Base-by-base conservation (phyloP, 129 eudicot species). In the Saposhnikovia divaricata region DNA sequence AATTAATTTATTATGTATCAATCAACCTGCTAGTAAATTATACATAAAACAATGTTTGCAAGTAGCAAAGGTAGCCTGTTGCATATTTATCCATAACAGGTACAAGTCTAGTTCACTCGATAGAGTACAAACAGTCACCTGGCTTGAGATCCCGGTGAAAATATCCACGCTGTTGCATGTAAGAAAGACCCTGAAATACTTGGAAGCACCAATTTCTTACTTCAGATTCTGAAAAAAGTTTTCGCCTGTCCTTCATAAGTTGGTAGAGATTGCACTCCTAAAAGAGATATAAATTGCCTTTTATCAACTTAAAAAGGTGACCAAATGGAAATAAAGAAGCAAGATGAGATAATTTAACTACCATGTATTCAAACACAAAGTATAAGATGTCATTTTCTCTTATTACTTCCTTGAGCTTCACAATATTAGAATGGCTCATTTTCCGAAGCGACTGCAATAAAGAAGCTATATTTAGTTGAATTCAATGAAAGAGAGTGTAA, bases 91-190 rank as follows among this genome's bases (percentile, higher is more conserved):
- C 46, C 75, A 38, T 13, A 14, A 70, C 50, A 43, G 27, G 40
- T 61, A 21, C 14, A 39, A 81, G 23, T 80, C 46, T 51, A 57
- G 51, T 48, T 55, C 72, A 82, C 45, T 70, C 12, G 2, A 59
- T 59, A 28, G 6, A 51, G 6, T 16, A 16, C 38, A 37, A 78
- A 78, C 28, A 57, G 73, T 87, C 82, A 92, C 98, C 99, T 88
- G 99, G 99, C 87, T 96, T 96, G 53, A 96, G 99, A 82, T 96
- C 99, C 45, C 99, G 96, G 81, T 96, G 99, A 81, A 96, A 96
- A 84, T 89, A 96, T 75, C 99, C 98, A 76, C 96, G 93, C 84
- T 91, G 98, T 78, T 96, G 98, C 89, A 92, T 92, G 86, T 88
- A 90, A 25, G 98, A 94, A 82, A 96, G 99, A 79, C 98, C 99